Base-by-base conservation (phyloP, 164 flowering plant species). In the Vitis labrusca region DNA sequence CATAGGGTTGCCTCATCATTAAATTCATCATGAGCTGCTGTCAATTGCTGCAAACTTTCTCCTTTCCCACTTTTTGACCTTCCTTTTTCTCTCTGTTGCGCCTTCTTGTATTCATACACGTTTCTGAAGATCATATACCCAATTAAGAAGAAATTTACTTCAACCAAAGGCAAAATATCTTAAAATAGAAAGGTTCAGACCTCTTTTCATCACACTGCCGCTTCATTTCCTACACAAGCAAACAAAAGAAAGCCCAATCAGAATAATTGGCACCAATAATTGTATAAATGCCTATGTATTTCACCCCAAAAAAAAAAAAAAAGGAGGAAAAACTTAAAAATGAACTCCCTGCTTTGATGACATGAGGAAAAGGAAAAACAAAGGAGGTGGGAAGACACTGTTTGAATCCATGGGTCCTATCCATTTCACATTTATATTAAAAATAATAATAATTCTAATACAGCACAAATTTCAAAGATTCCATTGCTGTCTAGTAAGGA, bases 131-230 rank as follows among this genome's bases (percentile, higher is more conserved):
- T 62, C 65, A 68, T 17, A 14, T 10, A 70, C 49, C 19, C 29
- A 19, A 69, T 27, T 78, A 47, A 79, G 76, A 74, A 76, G 37
- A 63, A 47, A 65, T 8, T 59, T 49, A 27, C 10, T 67, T 65
- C 64, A 63, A 58, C 8, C 51, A 52, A 61, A 65, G 9, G 11
- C 63, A 69, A 30, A 71, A 10, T 67, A 65, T 37, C 19, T 60
- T 49, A 17, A 10, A 29, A 16, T 12, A 6, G 60, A 81, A 73
- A 71, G 47, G 65, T 65, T 13, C 30, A 17, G 16, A 95, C 99
- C 98, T 91, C 82, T 95, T 95, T 57, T 83, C 97, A 73, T 95
- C 99, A 71, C 99, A 95, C 64, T 90, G 93, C 48, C 81, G 82
- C 79, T 95, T 95, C 99, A 95, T 95, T 56, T 89, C 99, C 98